These are phyloP conservation scores for Omphalotus guepiniiformis DNA, from an alignment of 768 basidiomycete genomes.

Conservation along the genomic window DNA sequence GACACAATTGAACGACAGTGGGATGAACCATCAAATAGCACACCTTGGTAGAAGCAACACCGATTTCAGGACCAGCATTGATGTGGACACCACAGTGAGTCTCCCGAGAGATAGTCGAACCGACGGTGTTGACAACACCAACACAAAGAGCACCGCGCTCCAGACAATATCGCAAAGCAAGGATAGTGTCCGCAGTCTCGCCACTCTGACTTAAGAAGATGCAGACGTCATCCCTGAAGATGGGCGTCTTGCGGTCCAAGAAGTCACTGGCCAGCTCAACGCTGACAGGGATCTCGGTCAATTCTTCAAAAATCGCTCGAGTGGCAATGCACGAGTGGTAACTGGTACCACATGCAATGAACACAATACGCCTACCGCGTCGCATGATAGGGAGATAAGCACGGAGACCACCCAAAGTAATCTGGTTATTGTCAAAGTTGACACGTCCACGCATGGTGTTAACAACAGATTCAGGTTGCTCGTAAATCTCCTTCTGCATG, in stretches of 20 bases:
- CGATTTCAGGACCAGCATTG: slow-evolving; percentile 98
- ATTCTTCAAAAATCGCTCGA: slow-evolving; percentile 95
- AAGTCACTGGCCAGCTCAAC: slow-evolving; percentile 98
- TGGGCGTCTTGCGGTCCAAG: slow-evolving; percentile 97
- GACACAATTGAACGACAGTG: background rate
- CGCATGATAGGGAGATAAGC: slow-evolving; percentile 95
- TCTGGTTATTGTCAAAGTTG: slow-evolving; percentile 90
- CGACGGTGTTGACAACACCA: slow-evolving; percentile 98
- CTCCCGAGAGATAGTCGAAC: slow-evolving; percentile 95
- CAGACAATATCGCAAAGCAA: slow-evolving; percentile 93
- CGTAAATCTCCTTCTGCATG: slow-evolving; percentile 99
- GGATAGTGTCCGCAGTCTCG: slow-evolving; percentile 97
- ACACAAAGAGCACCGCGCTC: slow-evolving; percentile 96
- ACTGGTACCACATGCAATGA: slow-evolving; percentile 97
- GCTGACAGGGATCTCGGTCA: slow-evolving; percentile 97
- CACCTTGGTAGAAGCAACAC: slow-evolving; percentile 98
- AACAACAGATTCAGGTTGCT: slow-evolving; percentile 98
- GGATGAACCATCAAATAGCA: slow-evolving; percentile 12
- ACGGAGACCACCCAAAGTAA: slow-evolving; percentile 93
- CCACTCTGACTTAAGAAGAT: slow-evolving; percentile 97
- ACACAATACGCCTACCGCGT: slow-evolving; percentile 90
- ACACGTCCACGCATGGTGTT: slow-evolving; percentile 99
- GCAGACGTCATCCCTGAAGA: slow-evolving; percentile 98
- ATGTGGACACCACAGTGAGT: slow-evolving; percentile 99
- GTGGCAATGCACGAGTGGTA: slow-evolving; percentile 98